Evolutionary conservation across 352 stramenopile genomes (phyloP), one percentile per base, ranked within the genome.

Genomic region (Pythium insidiosum): DNA sequence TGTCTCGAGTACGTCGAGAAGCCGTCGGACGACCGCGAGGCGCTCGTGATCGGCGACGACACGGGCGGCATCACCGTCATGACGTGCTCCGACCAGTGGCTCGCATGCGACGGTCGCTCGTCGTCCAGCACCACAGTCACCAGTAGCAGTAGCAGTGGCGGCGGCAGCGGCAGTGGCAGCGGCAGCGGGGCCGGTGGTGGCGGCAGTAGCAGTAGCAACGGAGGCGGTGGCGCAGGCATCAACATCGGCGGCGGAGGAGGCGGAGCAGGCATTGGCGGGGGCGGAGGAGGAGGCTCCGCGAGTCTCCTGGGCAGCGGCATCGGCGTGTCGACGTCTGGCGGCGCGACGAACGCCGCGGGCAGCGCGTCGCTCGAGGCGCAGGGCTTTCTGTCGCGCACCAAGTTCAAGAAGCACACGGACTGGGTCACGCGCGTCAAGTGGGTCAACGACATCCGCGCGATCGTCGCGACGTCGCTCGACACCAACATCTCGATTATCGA

Each of bases 401-500:
- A 84, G 39, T 84, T 85, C 50, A 73, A 84, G 45, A 88, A 85
- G 48, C 75, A 88, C 58, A 85, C 70, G 29, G 80, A 92, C 58
- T 88, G 80, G 73, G 70, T 90, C 43, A 92, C 80, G 9, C 69
- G 77, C 11, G 70, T 92, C 34, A 86, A 90, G 37, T 92, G 80
- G 70, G 77, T 92, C 23, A 66, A 82, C 44, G 80, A 85, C 50
- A 87, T 92, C 35, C 73, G 73, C 33, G 76, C 77, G 3, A 68
- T 88, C 18, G 68, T 95, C 29, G 80, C 80, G 1, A 90, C 76
- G 20, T 84, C 73, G 10, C 63, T 90, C 20, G 80, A 92, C 53
- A 70, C 75, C 21, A 90, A 68, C 38, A 77, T 89, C 35, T 89
- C 76, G 19, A 87, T 93, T 39, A 58, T 89, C 29, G 80, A 93